Conservation (phyloP, 805 yeast species). For the Kluyveromyces siamensis region DNA sequence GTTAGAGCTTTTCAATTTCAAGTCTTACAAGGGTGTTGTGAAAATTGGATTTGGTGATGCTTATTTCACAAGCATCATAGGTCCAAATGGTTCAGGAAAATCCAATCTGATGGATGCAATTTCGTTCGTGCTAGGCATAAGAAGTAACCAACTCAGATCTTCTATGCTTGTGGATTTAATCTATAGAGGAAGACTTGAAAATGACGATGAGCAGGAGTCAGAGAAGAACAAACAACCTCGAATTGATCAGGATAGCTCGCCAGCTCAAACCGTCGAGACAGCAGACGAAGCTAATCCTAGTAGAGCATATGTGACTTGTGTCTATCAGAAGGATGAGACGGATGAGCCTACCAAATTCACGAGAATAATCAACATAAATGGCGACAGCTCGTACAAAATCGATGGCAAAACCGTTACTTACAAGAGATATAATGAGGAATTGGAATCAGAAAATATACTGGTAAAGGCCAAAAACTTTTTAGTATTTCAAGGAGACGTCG, state of each 20-base stretch:
- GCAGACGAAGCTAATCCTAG: slow-evolving; percentile 32
- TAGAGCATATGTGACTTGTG: slow-evolving; percentile 68
- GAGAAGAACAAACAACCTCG: slow-evolving; percentile 17
- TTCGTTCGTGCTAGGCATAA: slow-evolving; percentile 84
- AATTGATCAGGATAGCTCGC: slow-evolving; percentile 2
- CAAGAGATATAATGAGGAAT: slow-evolving; percentile 50
- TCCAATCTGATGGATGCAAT: slow-evolving; percentile 97
- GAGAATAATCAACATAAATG: slow-evolving; percentile 49
- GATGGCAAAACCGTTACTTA: slow-evolving; percentile 54
- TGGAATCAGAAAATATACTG: slow-evolving; percentile 72
- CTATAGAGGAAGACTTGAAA: slow-evolving; percentile 53
- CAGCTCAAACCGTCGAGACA: slow-evolving; percentile 6
- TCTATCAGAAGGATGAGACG: slow-evolving; percentile 50
- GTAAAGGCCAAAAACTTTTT: slow-evolving; percentile 85
- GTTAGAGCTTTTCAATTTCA: slow-evolving; percentile 76
- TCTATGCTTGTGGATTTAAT: slow-evolving; percentile 64
- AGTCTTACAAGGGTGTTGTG: slow-evolving; percentile 75
- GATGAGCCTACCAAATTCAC: slow-evolving; percentile 54
- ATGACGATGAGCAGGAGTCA: slow-evolving; percentile 16
- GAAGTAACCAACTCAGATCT: slow-evolving; percentile 69
- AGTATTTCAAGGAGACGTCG: slow-evolving; percentile 96
- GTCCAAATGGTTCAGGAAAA: slow-evolving; percentile 98
- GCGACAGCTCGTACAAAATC: slow-evolving; percentile 60
- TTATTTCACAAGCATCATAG: slow-evolving; percentile 81
- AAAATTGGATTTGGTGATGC: slow-evolving; percentile 76